Evolutionary conservation across 108 stramenopile genomes (phyloP).

Genomic region (Schizochytrium sp.): DNA sequence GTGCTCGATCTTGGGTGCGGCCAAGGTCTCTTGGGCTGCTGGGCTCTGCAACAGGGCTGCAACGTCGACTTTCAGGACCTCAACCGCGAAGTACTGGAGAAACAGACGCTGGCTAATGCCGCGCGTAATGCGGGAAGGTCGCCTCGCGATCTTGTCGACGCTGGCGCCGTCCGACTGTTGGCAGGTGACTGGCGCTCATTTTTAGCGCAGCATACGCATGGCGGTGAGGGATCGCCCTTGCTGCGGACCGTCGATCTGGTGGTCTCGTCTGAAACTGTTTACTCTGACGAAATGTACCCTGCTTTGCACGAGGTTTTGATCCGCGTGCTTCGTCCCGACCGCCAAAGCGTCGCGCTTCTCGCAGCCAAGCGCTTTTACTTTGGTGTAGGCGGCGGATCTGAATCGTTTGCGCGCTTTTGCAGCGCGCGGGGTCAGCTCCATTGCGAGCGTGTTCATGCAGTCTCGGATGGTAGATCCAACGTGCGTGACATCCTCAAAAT

Average conservation of each 20-base stretch:
- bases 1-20: constrained; percentile 8
- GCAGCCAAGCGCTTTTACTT: constrained; percentile 8
- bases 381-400: background rate
- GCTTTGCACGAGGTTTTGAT: background rate
- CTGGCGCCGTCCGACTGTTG: background rate
- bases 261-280: background rate
- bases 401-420: background rate
- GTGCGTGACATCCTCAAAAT: background rate
- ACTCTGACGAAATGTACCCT: background rate
- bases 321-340: background rate
- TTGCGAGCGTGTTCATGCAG: background rate
- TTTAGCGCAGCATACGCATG: background rate
- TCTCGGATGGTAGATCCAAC: background rate
- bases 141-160: background rate
- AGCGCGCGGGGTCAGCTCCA: background rate
- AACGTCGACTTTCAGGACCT: background rate
- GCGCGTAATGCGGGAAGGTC: background rate
- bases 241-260: background rate
- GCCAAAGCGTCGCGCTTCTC: background rate
- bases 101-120: background rate
- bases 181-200: background rate
- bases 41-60: background rate
- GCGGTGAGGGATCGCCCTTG: background rate
- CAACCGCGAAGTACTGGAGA: background rate
- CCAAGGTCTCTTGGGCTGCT: background rate